Percentiles rank a stretch among this genome's conserved stretches.
These are phyloP conservation scores for Talaromyces marneffei DNA, from an alignment of 2,329 filamentous ascomycete genomes.

Conservation along the genomic window DNA sequence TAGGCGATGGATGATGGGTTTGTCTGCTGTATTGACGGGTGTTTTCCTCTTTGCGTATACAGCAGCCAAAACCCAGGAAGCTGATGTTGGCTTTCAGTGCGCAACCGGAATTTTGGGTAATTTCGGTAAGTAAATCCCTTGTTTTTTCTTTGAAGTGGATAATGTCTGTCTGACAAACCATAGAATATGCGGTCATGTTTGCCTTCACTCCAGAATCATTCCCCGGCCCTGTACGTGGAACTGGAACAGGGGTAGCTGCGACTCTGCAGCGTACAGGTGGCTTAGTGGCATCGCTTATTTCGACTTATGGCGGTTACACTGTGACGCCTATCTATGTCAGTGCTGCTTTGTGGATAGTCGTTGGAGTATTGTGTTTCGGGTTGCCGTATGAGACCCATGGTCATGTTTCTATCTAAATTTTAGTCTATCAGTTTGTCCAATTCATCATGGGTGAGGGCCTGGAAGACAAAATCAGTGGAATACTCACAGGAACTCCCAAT, in stretches of 20 bases:
- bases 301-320: slow-evolving; percentile 40
- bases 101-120: slow-evolving; percentile 33
- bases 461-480: too few relatives aligned
- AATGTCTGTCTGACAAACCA: not conserved
- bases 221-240: not conserved
- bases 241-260: not conserved
- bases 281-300: slow-evolving; percentile 40
- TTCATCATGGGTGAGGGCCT: too few relatives aligned
- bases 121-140: not conserved
- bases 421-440: not conserved
- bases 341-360: slow-evolving; percentile 42
- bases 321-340: slow-evolving; percentile 43
- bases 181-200: not conserved
- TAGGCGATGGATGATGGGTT: slow-evolving; percentile 42
- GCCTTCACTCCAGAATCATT: not conserved
- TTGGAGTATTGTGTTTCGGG: slow-evolving; percentile 38
- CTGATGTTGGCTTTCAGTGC: slow-evolving; percentile 30
- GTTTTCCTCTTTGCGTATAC: slow-evolving; percentile 46
- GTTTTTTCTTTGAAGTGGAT: too few relatives aligned
- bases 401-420: not conserved
- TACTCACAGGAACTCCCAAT: too few relatives aligned
- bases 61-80: slow-evolving; percentile 33
- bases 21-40: slow-evolving; percentile 41
- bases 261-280: slow-evolving; percentile 14
- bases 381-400: slow-evolving; percentile 43